Evolutionary conservation across 2,329 filamentous ascomycete genomes (phyloP).

Genomic region (Teratosphaeriaceae sp.): DNA sequence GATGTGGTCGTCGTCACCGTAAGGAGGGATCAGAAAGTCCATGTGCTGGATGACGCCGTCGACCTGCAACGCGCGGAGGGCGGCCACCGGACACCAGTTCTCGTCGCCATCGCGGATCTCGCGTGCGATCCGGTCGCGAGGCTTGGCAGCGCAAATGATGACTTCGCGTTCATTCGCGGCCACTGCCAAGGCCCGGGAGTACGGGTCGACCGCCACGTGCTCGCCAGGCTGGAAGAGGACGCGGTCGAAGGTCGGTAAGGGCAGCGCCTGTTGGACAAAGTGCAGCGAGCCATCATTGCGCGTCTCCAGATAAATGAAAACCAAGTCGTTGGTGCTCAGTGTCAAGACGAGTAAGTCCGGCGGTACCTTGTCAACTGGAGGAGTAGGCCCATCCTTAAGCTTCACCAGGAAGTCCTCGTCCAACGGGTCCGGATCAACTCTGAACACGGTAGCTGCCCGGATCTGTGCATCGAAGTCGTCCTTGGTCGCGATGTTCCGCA

Average conservation of each 20-base stretch:
- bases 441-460: conserved; percentile 70
- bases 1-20: conserved; percentile 57
- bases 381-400: conserved; percentile 14
- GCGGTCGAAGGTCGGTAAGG: conserved; percentile 49
- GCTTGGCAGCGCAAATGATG: conserved; percentile 62
- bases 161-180: conserved; percentile 65
- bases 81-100: conserved; percentile 53
- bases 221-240: conserved; percentile 51
- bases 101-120: conserved; percentile 41
- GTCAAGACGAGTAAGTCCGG: conserved; percentile 77
- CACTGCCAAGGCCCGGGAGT: conserved; percentile 57
- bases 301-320: conserved; percentile 66
- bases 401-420: conserved; percentile 27
- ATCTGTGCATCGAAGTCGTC: conserved; percentile 74
- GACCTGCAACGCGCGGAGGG: conserved; percentile 43
- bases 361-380: conserved; percentile 41
- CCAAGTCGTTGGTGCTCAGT: conserved; percentile 63
- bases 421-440: conserved; percentile 32
- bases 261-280: conserved; percentile 56
- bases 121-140: conserved; percentile 45
- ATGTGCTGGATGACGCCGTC: conserved; percentile 76
- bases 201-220: conserved; percentile 71
- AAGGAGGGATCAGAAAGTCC: conserved; percentile 71
- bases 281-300: conserved; percentile 40
- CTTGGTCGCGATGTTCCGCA: conserved; percentile 71